Conservation (phyloP, 2,329 filamentous ascomycete genomes). For the Madurella mycetomatis region DNA sequence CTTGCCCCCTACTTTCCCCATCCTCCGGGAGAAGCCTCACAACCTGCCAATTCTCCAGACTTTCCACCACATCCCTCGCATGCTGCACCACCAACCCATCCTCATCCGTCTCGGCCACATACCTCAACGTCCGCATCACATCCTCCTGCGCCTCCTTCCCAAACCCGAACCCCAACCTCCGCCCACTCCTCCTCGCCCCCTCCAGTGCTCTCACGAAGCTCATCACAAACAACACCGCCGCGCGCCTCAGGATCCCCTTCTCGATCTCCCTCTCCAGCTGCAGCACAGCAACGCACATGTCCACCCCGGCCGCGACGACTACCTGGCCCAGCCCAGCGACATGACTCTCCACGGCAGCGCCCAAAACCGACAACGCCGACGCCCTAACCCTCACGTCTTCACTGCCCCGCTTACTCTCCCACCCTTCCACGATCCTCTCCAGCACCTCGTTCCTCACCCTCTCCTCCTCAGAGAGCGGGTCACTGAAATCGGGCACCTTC, state of each 20-base stretch:
- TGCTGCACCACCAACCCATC: slow-evolving; percentile 67
- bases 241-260: slow-evolving; percentile 61
- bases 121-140: slow-evolving; percentile 57
- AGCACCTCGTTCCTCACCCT: slow-evolving; percentile 47
- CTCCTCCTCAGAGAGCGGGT: slow-evolving; percentile 42
- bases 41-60: slow-evolving; percentile 58
- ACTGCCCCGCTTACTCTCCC: slow-evolving; percentile 60
- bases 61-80: slow-evolving; percentile 62
- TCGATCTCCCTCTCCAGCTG: slow-evolving; percentile 57
- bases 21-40: slow-evolving; percentile 29
- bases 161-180: slow-evolving; percentile 51
- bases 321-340: slow-evolving; percentile 50
- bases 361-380: slow-evolving; percentile 64
- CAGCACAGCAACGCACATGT: slow-evolving; percentile 59
- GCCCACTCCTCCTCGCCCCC: slow-evolving; percentile 43
- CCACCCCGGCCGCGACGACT: slow-evolving; percentile 53
- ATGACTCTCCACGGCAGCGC: slow-evolving; percentile 56
- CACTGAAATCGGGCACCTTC: slow-evolving; percentile 45
- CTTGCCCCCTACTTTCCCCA: background rate
- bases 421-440: slow-evolving; percentile 59
- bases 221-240: slow-evolving; percentile 61
- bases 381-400: slow-evolving; percentile 68
- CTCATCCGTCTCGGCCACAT: slow-evolving; percentile 60
- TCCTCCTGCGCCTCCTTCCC: slow-evolving; percentile 53
- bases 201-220: slow-evolving; percentile 59